A percentile compares a stretch with the other conserved stretches of the same genome.
Conservation (phyloP, 2,329 filamentous ascomycete species). For the Pestalotiopsis sp. region DNA sequence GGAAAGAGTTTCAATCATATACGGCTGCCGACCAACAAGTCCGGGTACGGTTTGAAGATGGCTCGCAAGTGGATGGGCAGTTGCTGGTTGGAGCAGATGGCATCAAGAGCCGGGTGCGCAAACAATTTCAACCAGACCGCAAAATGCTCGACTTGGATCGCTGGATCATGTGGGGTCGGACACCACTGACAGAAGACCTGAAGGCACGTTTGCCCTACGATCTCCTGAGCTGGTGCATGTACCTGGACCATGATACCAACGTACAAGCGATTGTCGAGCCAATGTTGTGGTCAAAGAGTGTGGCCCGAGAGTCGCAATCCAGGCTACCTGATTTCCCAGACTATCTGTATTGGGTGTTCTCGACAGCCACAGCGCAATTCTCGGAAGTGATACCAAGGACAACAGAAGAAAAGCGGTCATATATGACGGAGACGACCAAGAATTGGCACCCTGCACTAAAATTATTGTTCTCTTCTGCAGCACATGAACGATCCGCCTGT, state of each 20-base stretch:
- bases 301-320: constrained; percentile 17
- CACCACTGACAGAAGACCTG: constrained; percentile 26
- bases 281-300: constrained; percentile 28
- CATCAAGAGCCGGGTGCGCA: constrained; percentile 31
- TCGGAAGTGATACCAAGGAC: constrained; percentile 24
- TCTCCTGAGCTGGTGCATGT: constrained; percentile 33
- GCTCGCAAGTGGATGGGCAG: constrained; percentile 24
- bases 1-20: constrained; percentile 30
- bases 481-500: constrained; percentile 25
- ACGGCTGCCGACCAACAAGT: constrained; percentile 15
- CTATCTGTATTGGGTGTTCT: constrained; percentile 30
- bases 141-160: constrained; percentile 32
- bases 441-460: constrained; percentile 30
- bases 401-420: constrained; percentile 23
- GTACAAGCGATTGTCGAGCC: constrained; percentile 30
- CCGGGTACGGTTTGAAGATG: constrained; percentile 27
- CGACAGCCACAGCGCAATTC: constrained; percentile 23
- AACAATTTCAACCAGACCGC: constrained; percentile 31
- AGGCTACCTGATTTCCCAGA: constrained; percentile 25
- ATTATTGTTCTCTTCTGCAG: constrained; percentile 24
- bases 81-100: constrained; percentile 34
- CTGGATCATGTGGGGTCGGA: constrained; percentile 34
- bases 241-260: constrained; percentile 27
- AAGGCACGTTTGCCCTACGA: constrained; percentile 21
- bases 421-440: constrained; percentile 21